Conservation (phyloP, 768 basidiomycete genomes). For the Suillus decipiens region DNA sequence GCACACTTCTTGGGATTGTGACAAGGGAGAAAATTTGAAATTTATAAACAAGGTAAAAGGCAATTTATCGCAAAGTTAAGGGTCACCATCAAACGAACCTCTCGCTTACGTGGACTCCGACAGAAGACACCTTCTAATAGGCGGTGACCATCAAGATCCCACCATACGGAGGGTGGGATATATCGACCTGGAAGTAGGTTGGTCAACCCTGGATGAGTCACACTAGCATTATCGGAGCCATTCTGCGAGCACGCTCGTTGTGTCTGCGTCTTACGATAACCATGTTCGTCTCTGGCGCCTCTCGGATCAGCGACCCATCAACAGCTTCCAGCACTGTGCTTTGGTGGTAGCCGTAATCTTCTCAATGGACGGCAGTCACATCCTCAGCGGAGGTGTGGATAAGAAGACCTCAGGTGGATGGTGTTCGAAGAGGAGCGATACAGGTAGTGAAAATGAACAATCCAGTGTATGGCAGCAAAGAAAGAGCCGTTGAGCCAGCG, state of each 20-base stretch:
- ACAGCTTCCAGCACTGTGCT: neutral
- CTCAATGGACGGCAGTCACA: neutral
- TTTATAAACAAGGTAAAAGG: neutral
- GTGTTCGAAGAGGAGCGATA: slow-evolving; percentile 64
- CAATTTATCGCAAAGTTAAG: neutral
- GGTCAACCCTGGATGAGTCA: neutral
- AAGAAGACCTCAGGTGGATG: neutral
- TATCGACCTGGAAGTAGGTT: neutral
- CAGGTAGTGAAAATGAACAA: slow-evolving; percentile 91
- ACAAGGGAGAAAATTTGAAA: neutral
- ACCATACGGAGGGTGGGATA: neutral
- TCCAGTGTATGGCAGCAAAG: slow-evolving; percentile 94
- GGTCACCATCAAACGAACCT: slow-evolving; percentile 1
- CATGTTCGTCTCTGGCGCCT: neutral
- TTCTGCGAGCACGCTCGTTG: neutral
- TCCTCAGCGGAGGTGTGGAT: neutral
- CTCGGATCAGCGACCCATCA: neutral
- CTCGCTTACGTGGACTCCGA: neutral
- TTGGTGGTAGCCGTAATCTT: neutral
- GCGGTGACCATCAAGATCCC: neutral
- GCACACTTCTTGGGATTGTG: neutral
- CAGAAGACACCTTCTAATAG: neutral
- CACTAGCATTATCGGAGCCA: neutral
- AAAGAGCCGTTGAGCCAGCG: slow-evolving; percentile 98
- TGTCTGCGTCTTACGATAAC: neutral